These are phyloP conservation scores for Penicillium bialowiezense DNA, from an alignment of 495 filamentous ascomycete species.

Conservation along the genomic window DNA sequence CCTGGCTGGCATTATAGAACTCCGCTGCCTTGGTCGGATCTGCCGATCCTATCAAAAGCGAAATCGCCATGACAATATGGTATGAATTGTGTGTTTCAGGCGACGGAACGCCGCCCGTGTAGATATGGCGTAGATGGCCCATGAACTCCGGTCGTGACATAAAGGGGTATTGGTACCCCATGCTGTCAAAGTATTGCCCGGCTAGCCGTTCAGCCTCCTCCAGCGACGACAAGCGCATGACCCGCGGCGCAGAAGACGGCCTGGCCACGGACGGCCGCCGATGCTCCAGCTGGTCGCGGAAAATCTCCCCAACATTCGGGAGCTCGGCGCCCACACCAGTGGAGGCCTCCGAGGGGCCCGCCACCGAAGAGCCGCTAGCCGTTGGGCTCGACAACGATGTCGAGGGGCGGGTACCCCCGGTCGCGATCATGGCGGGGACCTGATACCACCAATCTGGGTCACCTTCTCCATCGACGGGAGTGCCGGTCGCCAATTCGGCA, in stretches of 20 bases:
- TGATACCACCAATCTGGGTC: conserved; percentile 45
- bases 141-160: conserved; percentile 39
- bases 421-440: conserved; percentile 41
- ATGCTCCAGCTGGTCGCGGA: conserved; percentile 45
- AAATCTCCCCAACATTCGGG: conserved; percentile 46
- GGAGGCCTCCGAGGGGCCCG: conserved; percentile 21
- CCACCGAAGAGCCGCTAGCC: conserved; percentile 22
- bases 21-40: conserved; percentile 34
- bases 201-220: conserved; percentile 40
- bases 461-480: conserved; percentile 35
- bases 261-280: conserved; percentile 39
- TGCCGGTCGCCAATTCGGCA: conserved; percentile 33
- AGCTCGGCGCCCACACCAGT: conserved; percentile 31
- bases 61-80: conserved; percentile 42
- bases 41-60: conserved; percentile 36
- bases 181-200: conserved; percentile 41
- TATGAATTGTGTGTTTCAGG: conserved; percentile 40
- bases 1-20: conserved; percentile 41
- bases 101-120: conserved; percentile 32
- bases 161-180: conserved; percentile 47
- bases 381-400: conserved; percentile 21
- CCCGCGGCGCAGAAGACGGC: conserved; percentile 32
- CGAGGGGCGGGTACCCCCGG: conserved; percentile 18
- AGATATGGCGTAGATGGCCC: conserved; percentile 36
- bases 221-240: conserved; percentile 37